phyloP scores from a whole-genome alignment of 257 asterid species.

The Penstemon newberryi region DNA sequence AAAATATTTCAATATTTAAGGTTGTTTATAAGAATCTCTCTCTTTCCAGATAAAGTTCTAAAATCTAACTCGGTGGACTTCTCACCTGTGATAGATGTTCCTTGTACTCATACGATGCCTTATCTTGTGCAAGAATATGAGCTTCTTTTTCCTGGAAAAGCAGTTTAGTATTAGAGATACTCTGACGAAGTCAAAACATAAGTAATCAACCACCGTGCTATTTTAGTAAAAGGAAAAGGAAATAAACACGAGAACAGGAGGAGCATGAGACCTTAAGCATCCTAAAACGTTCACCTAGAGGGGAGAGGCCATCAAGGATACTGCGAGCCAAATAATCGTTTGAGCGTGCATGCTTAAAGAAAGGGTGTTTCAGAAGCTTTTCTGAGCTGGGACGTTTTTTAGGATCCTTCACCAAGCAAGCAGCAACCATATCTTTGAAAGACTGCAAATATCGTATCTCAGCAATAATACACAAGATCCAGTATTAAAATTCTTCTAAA shows the following conservation, averaged over 20 bases:
- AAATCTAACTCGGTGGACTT: conserved; percentile 15
- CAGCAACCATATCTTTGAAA: conserved; percentile 91
- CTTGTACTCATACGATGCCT: conserved; percentile 77
- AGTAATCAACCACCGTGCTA: conserved; percentile 19
- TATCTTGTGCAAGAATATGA: conserved; percentile 75
- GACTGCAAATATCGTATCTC: conserved; percentile 58
- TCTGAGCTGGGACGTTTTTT: conserved; percentile 96
- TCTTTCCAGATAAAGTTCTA: conserved; percentile 8
- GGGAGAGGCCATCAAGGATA: conserved; percentile 72
- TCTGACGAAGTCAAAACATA: conserved; percentile 17
- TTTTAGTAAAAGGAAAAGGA: conserved; percentile 20
- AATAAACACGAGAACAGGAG: conserved; percentile 36
- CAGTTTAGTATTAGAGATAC: conserved; percentile 25
- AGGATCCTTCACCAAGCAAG: conserved; percentile 99
- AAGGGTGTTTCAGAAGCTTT: conserved; percentile 94
- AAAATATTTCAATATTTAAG: conserved; percentile 1
- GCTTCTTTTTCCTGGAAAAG: conserved; percentile 88
- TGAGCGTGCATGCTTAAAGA: conserved; percentile 76
- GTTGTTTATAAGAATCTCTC: neutral
- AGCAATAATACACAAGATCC: conserved; percentile 29
- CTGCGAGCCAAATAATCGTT: conserved; percentile 67
- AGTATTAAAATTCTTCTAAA: conserved; percentile 26
- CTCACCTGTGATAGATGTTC: conserved; percentile 92
- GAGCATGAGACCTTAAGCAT: conserved; percentile 84
- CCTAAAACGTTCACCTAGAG: conserved; percentile 97